Conservation (phyloP, 148 eudicot genomes). For the Amaranthus hypochondriacus region DNA sequence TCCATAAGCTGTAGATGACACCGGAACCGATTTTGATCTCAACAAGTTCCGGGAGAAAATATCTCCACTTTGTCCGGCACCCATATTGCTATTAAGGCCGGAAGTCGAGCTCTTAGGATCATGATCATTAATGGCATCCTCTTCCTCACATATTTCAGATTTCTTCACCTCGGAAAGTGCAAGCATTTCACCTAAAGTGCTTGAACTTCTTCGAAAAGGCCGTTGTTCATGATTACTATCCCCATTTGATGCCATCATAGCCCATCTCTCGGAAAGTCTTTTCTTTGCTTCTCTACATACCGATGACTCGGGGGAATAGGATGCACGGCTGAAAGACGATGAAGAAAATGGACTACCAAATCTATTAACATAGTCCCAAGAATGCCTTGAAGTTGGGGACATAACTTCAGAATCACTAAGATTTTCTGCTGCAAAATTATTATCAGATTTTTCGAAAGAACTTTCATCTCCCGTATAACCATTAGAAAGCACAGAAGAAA, state of each 20-base stretch:
- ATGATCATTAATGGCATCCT: slow-evolving; percentile 28
- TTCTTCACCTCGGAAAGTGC: slow-evolving; percentile 80
- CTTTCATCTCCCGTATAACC: slow-evolving; percentile 90
- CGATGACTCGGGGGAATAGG: slow-evolving; percentile 86
- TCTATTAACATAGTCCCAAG: slow-evolving; percentile 83
- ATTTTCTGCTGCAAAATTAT: slow-evolving; percentile 54
- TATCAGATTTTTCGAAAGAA: slow-evolving; percentile 71
- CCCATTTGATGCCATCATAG: slow-evolving; percentile 74
- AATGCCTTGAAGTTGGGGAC: slow-evolving; percentile 81
- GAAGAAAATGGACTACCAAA: slow-evolving; percentile 57
- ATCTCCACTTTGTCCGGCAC: slow-evolving; percentile 31
- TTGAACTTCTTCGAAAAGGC: slow-evolving; percentile 60
- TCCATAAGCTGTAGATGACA: slow-evolving; percentile 45
- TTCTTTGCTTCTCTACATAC: slow-evolving; percentile 97
- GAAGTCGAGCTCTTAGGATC: slow-evolving; percentile 53
- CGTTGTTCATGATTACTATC: slow-evolving; percentile 43
- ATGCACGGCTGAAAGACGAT: slow-evolving; percentile 59
- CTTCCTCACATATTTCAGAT: slow-evolving; percentile 38
- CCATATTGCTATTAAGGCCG: slow-evolving; percentile 31
- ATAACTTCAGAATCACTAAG: slow-evolving; percentile 75
- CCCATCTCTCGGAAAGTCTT: slow-evolving; percentile 98
- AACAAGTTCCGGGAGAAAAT: slow-evolving; percentile 48
- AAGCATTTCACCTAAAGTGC: slow-evolving; percentile 97
- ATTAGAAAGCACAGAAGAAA: slow-evolving; percentile 73
- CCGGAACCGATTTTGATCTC: slow-evolving; percentile 92